phyloP scores from a whole-genome alignment of 164 flowering plant genomes.

The Vitis rotundifolia region DNA sequence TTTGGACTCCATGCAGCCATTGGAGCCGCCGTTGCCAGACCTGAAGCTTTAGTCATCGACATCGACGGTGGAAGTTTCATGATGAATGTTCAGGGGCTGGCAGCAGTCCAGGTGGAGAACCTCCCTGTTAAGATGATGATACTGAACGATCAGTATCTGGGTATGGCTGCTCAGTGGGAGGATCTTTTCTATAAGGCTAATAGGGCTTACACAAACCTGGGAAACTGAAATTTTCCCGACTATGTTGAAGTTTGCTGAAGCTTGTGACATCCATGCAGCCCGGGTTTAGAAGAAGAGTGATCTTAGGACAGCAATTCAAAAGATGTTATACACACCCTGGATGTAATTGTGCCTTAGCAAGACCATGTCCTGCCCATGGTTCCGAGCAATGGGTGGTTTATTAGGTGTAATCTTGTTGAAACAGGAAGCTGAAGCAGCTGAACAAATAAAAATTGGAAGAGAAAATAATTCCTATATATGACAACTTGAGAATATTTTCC shows the following conservation, averaged over 20 bases:
- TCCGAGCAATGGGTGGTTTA: slow-evolving; percentile 66
- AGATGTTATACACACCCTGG: slow-evolving; percentile 74
- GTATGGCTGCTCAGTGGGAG: slow-evolving; percentile 74
- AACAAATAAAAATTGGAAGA: too few relatives aligned
- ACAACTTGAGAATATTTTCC: too few relatives aligned
- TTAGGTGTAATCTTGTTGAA: background rate
- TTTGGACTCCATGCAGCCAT: slow-evolving; percentile 75
- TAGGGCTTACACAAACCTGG: slow-evolving; percentile 66
- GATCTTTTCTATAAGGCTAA: slow-evolving; percentile 72
- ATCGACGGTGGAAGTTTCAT: slow-evolving; percentile 73
- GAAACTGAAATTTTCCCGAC: slow-evolving; percentile 64
- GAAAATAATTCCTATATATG: too few relatives aligned
- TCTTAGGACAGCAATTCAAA: slow-evolving; percentile 54
- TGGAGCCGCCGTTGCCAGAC: slow-evolving; percentile 64
- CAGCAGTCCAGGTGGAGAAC: slow-evolving; percentile 53
- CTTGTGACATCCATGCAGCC: slow-evolving; percentile 61
- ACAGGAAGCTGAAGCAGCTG: too few relatives aligned
- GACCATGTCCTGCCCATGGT: slow-evolving; percentile 80
- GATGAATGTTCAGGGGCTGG: slow-evolving; percentile 67
- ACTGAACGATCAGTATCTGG: slow-evolving; percentile 65
- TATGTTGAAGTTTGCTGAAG: slow-evolving; percentile 66
- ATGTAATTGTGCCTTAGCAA: slow-evolving; percentile 73
- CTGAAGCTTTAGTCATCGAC: slow-evolving; percentile 50
- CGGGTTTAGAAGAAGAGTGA: slow-evolving; percentile 52
- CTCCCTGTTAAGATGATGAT: slow-evolving; percentile 58